phyloP scores from a whole-genome alignment of 176 grass and related monocot genomes.

The Zizania latifolia region DNA sequence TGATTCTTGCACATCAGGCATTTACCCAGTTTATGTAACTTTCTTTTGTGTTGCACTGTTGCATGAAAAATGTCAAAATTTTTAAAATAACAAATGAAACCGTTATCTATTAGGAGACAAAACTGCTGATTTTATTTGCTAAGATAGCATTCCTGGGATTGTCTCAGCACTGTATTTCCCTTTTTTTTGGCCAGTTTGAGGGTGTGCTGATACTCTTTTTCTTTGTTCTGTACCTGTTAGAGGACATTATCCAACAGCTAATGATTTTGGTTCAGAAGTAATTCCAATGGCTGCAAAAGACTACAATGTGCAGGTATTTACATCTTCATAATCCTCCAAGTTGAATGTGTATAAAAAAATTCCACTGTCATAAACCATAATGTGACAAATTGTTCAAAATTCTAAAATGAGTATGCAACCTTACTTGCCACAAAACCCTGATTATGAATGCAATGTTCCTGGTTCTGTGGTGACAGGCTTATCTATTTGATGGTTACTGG shows the following conservation, averaged over 20 bases:
- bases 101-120: not conserved
- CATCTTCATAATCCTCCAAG: not conserved
- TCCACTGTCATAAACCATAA: not conserved
- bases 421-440: not conserved
- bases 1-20: not conserved
- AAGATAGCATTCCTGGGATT: not conserved
- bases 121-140: not conserved
- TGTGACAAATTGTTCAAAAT: not conserved
- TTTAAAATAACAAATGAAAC: not conserved
- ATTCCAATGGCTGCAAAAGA: constrained; percentile 71
- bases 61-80: not conserved
- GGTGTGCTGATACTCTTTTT: not conserved
- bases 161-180: not conserved
- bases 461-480: constrained; percentile 31
- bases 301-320: constrained; percentile 63
- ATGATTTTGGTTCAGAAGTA: constrained; percentile 93
- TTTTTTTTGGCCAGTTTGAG: not conserved
- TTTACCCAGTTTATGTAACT: not conserved
- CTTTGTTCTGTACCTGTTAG: constrained; percentile 35
- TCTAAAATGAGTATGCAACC: not conserved
- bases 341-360: not conserved
- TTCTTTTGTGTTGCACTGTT: not conserved
- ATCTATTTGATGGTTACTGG: constrained; percentile 81
- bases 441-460: not conserved
- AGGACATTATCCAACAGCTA: constrained; percentile 55